Conservation (phyloP, 805 yeast genomes). For the Yamadazyma sp. region DNA sequence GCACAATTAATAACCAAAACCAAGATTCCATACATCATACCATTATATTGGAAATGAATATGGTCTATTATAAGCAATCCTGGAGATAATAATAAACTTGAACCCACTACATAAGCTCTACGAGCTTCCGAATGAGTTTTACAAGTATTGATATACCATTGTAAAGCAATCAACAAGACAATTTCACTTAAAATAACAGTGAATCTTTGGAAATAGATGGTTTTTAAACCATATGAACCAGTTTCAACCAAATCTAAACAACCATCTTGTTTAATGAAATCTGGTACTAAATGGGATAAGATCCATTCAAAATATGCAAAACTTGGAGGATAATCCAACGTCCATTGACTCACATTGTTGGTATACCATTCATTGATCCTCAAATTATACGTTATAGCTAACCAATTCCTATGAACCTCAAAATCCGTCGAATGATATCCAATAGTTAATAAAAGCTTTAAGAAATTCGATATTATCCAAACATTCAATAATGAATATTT, state of each 20-base stretch:
- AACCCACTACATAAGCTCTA: conserved; percentile 70
- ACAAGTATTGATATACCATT: conserved; percentile 58
- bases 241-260: conserved; percentile 64
- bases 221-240: conserved; percentile 74
- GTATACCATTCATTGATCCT: conserved; percentile 82
- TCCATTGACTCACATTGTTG: conserved; percentile 83
- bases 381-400: conserved; percentile 77
- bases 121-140: conserved; percentile 35
- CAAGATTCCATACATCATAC: conserved; percentile 83
- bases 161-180: conserved; percentile 65
- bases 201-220: conserved; percentile 74
- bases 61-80: conserved; percentile 90
- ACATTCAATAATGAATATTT: conserved; percentile 29
- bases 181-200: conserved; percentile 80
- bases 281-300: conserved; percentile 69
- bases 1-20: conserved; percentile 74
- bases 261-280: conserved; percentile 63
- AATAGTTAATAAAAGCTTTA: conserved; percentile 36
- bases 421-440: conserved; percentile 94
- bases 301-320: conserved; percentile 94
- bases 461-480: conserved; percentile 33
- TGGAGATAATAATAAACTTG: conserved; percentile 82
- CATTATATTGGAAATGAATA: conserved; percentile 96
- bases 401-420: conserved; percentile 97
- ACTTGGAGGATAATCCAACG: conserved; percentile 95